Base-by-base conservation (phyloP, 192 early-diverging fungal species). In the Podila clonocystis region DNA sequence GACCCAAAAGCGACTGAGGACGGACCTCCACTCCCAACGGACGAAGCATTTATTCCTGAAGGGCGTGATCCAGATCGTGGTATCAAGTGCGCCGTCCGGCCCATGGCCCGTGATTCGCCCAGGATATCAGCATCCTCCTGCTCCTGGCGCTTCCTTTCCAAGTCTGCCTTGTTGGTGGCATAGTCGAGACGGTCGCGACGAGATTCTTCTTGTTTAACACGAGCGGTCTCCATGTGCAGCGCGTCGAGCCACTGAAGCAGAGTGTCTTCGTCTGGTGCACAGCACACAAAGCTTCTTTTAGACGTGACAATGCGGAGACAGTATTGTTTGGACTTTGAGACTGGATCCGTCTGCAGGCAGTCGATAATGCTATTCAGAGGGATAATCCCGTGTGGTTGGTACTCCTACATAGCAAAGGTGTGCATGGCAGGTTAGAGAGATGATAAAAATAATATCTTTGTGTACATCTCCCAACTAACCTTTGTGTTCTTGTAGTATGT, bases 401-500 rank as follows among this genome's bases (percentile, higher is more conserved):
- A 87, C 65, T 90, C 84, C 87, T 87, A 76, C 9, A 48, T 13
- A 24, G 29, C 29, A 50, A 50, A 34, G 41, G 41, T 45, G 15
- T 17, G 41, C 41, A 45, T 15, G 41, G 2, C 41, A 45, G 41
- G 12, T 17, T 45, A 45, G 41, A 45, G 13, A 58, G 6, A 62
- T 33, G 30, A 64, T 20, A 20, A 24, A 38, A 65, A 29, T 41
- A 26, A 29, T 24, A 45, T 26, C n/a, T 33, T 58, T 50, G 22
- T 58, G 13, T 41, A 41, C 5, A 19, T 22, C 13, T 0, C 22
- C 24, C 12, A 24, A 55, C 24, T 67, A 80, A 87, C 88, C 83
- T 91, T 90, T 9, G 85, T 63, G 67, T 91, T 84, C 67, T 91
- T 86, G 70, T 91, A 91, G 72, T 90, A 91, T 1, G 86, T 75